Evolutionary conservation across 2,329 filamentous ascomycete genomes (phyloP).

Genomic region (Talaromyces atroroseus): DNA sequence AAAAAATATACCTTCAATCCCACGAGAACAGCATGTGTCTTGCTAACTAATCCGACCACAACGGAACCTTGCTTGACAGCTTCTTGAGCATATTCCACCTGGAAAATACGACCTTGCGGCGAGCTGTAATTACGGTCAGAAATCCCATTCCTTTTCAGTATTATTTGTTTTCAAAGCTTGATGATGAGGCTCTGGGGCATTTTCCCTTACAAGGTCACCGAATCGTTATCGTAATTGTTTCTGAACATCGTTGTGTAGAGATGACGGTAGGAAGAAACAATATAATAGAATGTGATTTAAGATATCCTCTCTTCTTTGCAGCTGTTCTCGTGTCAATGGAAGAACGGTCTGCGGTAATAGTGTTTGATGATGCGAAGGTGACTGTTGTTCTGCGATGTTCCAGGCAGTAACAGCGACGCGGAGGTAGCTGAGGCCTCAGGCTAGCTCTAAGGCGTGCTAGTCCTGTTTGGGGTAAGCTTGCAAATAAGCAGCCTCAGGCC

Average conservation of each 20-base stretch:
- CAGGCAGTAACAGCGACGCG: background rate
- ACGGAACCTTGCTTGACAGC: constrained; percentile 99
- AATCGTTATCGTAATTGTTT: constrained; percentile 99
- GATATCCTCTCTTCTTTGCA: background rate
- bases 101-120: constrained; percentile 97
- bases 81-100: constrained; percentile 98
- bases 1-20: constrained; percentile 73
- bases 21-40: constrained; percentile 93
- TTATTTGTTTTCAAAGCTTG: background rate
- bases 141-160: background rate
- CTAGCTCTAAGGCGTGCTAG: background rate
- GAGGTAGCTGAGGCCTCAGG: background rate
- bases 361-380: background rate
- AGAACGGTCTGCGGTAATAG: background rate
- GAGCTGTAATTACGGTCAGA: constrained; percentile 56
- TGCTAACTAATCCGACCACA: constrained; percentile 93
- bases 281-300: background rate
- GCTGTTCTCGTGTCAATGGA: background rate
- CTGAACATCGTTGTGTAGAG: constrained; percentile 69
- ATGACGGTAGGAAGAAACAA: background rate
- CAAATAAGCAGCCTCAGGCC: background rate
- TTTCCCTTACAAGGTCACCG: constrained; percentile 84
- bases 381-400: background rate
- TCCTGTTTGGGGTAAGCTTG: background rate
- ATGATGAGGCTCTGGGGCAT: constrained; percentile 1